Evolutionary conservation across 2,329 filamentous ascomycete species (phyloP).

Genomic region (Trichoderma sp.): DNA sequence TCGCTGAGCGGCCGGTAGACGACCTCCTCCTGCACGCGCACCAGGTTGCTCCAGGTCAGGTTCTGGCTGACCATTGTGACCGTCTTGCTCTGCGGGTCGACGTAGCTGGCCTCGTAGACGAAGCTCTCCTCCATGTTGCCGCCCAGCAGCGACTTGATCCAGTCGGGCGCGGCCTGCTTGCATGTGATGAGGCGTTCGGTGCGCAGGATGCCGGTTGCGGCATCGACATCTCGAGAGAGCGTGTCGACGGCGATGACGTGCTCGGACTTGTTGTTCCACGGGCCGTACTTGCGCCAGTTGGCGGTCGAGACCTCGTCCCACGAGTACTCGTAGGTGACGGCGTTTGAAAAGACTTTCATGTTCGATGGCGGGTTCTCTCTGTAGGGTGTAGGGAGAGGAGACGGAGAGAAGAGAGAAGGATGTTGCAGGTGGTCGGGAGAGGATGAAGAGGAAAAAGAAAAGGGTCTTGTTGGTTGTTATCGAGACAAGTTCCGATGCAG

Average conservation of each 20-base stretch:
- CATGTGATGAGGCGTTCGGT: conserved; percentile 67
- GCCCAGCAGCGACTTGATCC: conserved; percentile 80
- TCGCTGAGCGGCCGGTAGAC: conserved; percentile 69
- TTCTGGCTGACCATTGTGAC: conserved; percentile 98
- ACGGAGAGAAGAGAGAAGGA: background rate
- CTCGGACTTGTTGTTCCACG: conserved; percentile 98
- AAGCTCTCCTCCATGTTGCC: conserved; percentile 74
- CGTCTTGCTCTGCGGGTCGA: conserved; percentile 79
- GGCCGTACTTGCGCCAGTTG: conserved; percentile 99
- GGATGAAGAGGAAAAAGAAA: conserved; percentile 7
- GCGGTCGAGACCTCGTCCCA: conserved; percentile 97
- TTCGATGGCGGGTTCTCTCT: conserved; percentile 30
- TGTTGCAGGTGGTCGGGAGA: background rate
- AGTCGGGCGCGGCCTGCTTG: conserved; percentile 70
- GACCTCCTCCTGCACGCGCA: conserved; percentile 92
- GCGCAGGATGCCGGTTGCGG: conserved; percentile 61
- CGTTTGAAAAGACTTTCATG: conserved; percentile 96
- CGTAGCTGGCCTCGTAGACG: conserved; percentile 95
- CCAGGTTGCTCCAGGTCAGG: conserved; percentile 86
- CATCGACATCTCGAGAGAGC: conserved; percentile 68
- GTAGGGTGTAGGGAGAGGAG: background rate
- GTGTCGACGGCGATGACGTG: conserved; percentile 97
- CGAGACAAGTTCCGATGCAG: conserved; percentile 28
- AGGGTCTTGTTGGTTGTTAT: conserved; percentile 2
- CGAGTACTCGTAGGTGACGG: conserved; percentile 92